phyloP scores from a whole-genome alignment of 768 basidiomycete species.

The Naganishia vishniacii region DNA sequence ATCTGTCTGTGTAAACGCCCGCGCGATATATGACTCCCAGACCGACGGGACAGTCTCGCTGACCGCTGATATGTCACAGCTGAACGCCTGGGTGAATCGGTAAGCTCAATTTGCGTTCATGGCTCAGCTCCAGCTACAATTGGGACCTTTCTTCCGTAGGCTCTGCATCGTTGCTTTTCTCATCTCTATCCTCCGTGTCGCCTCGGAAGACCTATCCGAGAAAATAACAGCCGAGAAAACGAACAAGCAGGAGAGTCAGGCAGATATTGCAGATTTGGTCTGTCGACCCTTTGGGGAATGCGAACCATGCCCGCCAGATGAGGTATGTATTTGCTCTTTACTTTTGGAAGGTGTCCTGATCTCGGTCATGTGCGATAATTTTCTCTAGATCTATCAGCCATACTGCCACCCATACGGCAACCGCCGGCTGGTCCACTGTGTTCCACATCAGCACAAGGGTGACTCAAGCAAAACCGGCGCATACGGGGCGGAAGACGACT shows the following conservation, averaged over 20 bases:
- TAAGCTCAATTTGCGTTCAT: no score
- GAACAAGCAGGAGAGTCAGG: conserved; percentile 14
- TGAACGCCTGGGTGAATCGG: not conserved
- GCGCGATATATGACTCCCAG: not conserved
- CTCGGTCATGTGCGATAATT: conserved; percentile 10
- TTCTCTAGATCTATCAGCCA: conserved; percentile 66
- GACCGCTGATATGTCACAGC: not conserved
- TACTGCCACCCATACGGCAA: conserved; percentile 96
- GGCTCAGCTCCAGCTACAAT: no score
- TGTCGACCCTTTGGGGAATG: conserved; percentile 52
- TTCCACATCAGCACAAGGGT: conserved; percentile 36
- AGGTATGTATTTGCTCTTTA: conserved; percentile 46
- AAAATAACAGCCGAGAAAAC: not conserved
- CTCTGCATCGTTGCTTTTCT: not conserved
- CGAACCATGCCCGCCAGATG: conserved; percentile 52
- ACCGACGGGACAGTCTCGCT: not conserved
- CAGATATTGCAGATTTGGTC: conserved; percentile 34
- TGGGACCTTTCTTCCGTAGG: no score
- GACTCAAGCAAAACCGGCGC: conserved; percentile 26
- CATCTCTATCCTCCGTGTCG: not conserved
- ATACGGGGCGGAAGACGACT: conserved; percentile 23
- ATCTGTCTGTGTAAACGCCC: no score
- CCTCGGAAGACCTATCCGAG: not conserved
- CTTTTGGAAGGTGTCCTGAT: not conserved
- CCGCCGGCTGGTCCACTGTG: conserved; percentile 78